These are phyloP conservation scores for Nicotiana attenuata DNA, from an alignment of 257 asterid genomes.

Conservation along the genomic window DNA sequence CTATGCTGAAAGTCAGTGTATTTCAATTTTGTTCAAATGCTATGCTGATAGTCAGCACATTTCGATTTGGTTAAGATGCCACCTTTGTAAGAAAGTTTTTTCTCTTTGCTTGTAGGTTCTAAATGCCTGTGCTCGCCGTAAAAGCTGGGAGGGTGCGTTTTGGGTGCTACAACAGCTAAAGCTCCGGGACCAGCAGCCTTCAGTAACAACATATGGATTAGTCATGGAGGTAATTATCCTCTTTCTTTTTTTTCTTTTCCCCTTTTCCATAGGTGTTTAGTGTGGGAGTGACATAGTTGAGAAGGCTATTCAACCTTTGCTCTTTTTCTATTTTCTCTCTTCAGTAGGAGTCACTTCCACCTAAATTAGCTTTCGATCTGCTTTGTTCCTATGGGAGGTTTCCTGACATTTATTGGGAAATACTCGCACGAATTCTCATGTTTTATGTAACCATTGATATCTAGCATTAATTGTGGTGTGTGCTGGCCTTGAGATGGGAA, in stretches of 20 bases:
- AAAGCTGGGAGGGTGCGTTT: conserved; percentile 97
- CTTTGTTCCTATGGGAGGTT: background rate
- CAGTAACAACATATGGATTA: conserved; percentile 79
- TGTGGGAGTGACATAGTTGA: background rate
- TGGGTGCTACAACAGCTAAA: conserved; percentile 92
- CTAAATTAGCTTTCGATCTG: background rate
- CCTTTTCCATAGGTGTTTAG: background rate
- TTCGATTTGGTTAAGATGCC: background rate
- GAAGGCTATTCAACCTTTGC: background rate
- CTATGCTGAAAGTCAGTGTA: background rate
- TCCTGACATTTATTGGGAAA: background rate
- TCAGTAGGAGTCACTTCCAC: background rate
- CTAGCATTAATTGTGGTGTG: background rate
- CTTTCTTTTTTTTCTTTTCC: background rate
- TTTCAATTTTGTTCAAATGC: background rate
- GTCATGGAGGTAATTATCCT: conserved; percentile 75
- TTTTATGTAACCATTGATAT: background rate
- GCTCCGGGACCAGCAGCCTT: conserved; percentile 53
- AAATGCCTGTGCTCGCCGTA: conserved; percentile 79
- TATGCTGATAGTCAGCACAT: background rate
- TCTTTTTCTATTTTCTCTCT: background rate
- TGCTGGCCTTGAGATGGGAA: background rate
- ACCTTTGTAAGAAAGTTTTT: background rate
- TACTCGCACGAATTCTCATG: background rate
- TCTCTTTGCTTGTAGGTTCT: conserved; percentile 47